Percentiles rank a stretch among this genome's conserved stretches.
phyloP scores from a whole-genome alignment of 345 rosid genomes.

The Gossypium bickii region DNA sequence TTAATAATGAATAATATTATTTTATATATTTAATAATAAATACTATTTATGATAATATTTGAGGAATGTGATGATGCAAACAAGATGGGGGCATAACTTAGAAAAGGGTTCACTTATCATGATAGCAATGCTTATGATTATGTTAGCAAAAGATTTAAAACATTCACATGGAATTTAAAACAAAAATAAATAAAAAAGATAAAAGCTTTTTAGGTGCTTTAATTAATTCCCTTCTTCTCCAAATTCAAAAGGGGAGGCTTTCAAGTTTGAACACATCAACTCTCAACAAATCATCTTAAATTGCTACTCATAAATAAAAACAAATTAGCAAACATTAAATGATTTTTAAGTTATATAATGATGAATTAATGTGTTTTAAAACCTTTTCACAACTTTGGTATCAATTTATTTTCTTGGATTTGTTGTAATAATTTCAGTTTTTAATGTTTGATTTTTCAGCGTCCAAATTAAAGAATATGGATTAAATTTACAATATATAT shows the following conservation, averaged over 20 bases:
- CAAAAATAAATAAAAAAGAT: not conserved
- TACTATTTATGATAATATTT: no score
- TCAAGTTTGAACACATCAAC: not conserved
- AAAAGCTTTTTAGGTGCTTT: not conserved
- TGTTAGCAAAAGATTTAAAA: not conserved
- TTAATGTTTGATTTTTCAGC: no score
- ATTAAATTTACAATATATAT: no score
- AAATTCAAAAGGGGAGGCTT: not conserved
- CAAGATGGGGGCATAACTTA: not conserved
- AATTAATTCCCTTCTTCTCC: not conserved
- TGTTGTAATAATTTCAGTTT: no score
- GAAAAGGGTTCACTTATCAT: not conserved
- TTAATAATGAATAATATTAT: no score
- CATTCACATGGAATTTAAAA: not conserved
- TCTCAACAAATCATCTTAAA: not conserved
- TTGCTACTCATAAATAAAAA: not conserved
- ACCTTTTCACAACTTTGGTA: no score
- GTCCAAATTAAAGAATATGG: no score
- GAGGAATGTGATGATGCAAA: not conserved
- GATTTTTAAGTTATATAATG: not conserved
- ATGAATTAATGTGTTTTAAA: no score
- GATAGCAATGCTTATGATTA: not conserved
- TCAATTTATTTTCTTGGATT: no score
- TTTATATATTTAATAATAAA: no score
- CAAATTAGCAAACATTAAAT: not conserved